phyloP scores from a whole-genome alignment of 768 basidiomycete genomes.

The Coprinopsis strossmayeri region DNA sequence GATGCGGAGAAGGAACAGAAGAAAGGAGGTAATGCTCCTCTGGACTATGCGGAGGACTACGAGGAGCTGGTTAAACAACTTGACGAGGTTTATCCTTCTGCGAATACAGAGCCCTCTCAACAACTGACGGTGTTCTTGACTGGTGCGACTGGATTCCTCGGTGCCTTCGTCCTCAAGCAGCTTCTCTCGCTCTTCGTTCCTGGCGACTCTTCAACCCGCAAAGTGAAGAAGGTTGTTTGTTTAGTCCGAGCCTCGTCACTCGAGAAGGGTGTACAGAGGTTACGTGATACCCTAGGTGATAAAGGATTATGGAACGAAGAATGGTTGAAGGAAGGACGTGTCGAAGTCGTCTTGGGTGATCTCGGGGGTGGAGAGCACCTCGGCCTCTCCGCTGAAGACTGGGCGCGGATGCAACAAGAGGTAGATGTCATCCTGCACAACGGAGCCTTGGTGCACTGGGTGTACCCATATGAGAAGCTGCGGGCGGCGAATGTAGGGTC shows the following conservation, averaged over 20 bases:
- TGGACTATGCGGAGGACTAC: conserved; percentile 79
- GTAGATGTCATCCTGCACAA: conserved; percentile 89
- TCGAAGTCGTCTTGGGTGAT: conserved; percentile 85
- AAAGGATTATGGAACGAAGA: conserved; percentile 84
- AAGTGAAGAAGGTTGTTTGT: conserved; percentile 84
- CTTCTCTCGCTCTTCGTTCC: conserved; percentile 47
- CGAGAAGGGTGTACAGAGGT: conserved; percentile 58
- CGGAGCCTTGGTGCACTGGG: conserved; percentile 98
- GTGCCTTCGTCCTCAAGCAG: conserved; percentile 84
- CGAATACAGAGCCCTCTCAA: conserved; percentile 47
- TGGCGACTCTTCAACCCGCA: conserved; percentile 17
- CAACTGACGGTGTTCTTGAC: conserved; percentile 86
- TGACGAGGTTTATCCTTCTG: conserved; percentile 51
- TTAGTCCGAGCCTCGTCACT: conserved; percentile 72
- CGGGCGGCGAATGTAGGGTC: conserved; percentile 90
- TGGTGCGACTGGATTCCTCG: conserved; percentile 95
- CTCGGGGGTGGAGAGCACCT: conserved; percentile 60
- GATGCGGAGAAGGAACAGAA: conserved; percentile 4
- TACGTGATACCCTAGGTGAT: conserved; percentile 67
- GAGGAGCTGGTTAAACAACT: conserved; percentile 54
- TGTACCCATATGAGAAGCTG: conserved; percentile 93
- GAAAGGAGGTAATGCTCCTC: conserved; percentile 20
- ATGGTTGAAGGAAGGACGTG: conserved; percentile 61
- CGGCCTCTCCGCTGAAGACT: conserved; percentile 57
- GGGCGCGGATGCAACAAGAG: conserved; percentile 63